Evolutionary conservation across 371 early-diverging fungal species (phyloP).

Genomic region (Chytridium lagenaria): DNA sequence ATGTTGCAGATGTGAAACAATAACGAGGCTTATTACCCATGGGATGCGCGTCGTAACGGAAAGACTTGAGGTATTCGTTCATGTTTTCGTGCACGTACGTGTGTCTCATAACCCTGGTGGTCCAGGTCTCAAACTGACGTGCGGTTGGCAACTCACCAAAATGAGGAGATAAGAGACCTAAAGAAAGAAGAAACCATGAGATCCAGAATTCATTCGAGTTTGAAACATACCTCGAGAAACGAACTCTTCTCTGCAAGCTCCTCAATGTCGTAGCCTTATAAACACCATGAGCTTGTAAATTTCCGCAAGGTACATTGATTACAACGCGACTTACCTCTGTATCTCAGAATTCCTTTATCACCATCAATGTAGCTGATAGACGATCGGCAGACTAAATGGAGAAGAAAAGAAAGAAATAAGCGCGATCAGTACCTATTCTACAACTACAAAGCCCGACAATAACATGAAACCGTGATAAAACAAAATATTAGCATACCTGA

Average conservation of each 20-base stretch:
- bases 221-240: conserved; percentile 39
- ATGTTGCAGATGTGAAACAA: neutral
- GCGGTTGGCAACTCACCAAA: conserved; percentile 52
- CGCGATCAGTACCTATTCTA: too few species aligned
- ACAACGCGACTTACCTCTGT: conserved; percentile 7
- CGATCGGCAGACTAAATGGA: conserved; percentile 47
- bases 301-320: too few species aligned
- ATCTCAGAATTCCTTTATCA: conserved; percentile 59
- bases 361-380: conserved; percentile 71
- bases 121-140: conserved; percentile 51
- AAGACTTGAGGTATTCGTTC: conserved; percentile 51
- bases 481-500: conserved; percentile 25
- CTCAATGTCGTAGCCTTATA: conserved; percentile 60
- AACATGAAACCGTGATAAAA: too few species aligned
- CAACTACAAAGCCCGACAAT: too few species aligned
- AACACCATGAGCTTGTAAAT: conserved; percentile 32
- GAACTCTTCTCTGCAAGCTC: conserved; percentile 51
- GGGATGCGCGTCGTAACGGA: conserved; percentile 70
- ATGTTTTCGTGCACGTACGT: conserved; percentile 66
- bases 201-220: neutral
- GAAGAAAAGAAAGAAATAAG: neutral
- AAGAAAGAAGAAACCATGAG: neutral
- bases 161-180: conserved; percentile 51
- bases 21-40: conserved; percentile 55
- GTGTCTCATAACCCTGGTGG: conserved; percentile 55